Percentiles rank a stretch among this genome's conserved stretches.
phyloP scores from a whole-genome alignment of 768 basidiomycete species.

The Sporobolomyces phaffii region DNA sequence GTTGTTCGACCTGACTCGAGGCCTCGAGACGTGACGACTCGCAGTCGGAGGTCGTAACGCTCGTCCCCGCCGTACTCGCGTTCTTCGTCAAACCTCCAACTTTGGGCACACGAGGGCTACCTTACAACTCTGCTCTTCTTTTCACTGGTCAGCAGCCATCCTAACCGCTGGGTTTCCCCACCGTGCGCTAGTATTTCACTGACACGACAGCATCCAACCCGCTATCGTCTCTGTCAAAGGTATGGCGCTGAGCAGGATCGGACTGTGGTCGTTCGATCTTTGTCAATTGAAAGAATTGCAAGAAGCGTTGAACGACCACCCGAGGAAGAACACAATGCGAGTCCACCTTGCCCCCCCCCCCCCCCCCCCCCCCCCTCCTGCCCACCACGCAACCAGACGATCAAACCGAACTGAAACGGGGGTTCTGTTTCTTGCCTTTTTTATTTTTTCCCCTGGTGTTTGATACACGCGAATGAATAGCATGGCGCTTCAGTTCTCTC shows the following conservation, averaged over 20 bases:
- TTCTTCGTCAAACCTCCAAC: constrained; percentile 46
- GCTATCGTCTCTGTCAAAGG: no score
- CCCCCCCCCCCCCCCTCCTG: no score
- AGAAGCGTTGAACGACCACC: constrained; percentile 50
- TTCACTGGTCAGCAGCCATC: constrained; percentile 48
- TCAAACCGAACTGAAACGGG: no score
- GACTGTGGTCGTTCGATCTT: constrained; percentile 57
- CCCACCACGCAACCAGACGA: no score
- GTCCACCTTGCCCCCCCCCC: background rate
- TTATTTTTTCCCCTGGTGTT: no score
- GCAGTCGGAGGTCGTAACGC: constrained; percentile 49
- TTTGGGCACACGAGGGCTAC: constrained; percentile 36
- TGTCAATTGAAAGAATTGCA: constrained; percentile 55
- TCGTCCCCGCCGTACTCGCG: constrained; percentile 51
- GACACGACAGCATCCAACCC: no score
- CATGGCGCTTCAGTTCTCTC: constrained; percentile 48
- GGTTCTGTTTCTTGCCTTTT: no score
- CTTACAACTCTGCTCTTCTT: constrained; percentile 49
- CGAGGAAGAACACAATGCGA: constrained; percentile 51
- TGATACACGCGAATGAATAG: constrained; percentile 1
- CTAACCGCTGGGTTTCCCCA: no score
- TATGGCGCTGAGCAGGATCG: constrained; percentile 53
- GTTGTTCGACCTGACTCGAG: background rate
- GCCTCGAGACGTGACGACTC: background rate
- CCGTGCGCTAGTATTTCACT: no score